Evolutionary conservation across 164 flowering plant species (phyloP).

Genomic region (Brasenia schreberi): DNA sequence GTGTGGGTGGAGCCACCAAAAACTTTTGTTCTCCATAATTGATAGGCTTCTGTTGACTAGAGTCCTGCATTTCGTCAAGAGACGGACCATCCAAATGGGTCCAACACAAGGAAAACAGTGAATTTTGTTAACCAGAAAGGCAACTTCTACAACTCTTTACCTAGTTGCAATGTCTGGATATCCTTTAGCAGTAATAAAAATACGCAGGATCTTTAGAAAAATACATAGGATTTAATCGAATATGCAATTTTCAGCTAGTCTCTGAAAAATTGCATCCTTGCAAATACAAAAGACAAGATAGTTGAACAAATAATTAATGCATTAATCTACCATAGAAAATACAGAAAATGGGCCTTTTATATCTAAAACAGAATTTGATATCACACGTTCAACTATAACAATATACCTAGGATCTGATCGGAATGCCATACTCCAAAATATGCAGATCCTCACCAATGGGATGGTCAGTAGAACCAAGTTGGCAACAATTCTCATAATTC

Average conservation of each 20-base stretch:
- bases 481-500: slow-evolving; percentile 61
- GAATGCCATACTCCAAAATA: slow-evolving; percentile 38
- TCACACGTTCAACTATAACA: slow-evolving; percentile 83
- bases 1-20: no score
- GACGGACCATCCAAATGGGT: no score
- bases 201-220: slow-evolving; percentile 4
- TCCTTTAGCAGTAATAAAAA: slow-evolving; percentile 92
- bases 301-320: no score
- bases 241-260: slow-evolving; percentile 72
- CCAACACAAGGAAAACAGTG: no score
- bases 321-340: no score
- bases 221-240: slow-evolving; percentile 69
- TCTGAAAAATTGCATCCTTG: slow-evolving; percentile 93
- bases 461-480: slow-evolving; percentile 79
- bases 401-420: slow-evolving; percentile 81
- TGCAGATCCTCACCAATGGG: slow-evolving; percentile 73
- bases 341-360: no score
- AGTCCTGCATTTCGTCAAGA: no score
- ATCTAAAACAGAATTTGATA: no score
- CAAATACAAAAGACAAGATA: slow-evolving; percentile 2
- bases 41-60: no score
- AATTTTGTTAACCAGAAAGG: no score
- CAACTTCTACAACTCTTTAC: slow-evolving; percentile 16
- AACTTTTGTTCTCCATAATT: no score
- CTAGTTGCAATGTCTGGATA: slow-evolving; percentile 97